Base-by-base conservation (phyloP, 352 stramenopile genomes). In the Chrysophaeum taylorii region DNA sequence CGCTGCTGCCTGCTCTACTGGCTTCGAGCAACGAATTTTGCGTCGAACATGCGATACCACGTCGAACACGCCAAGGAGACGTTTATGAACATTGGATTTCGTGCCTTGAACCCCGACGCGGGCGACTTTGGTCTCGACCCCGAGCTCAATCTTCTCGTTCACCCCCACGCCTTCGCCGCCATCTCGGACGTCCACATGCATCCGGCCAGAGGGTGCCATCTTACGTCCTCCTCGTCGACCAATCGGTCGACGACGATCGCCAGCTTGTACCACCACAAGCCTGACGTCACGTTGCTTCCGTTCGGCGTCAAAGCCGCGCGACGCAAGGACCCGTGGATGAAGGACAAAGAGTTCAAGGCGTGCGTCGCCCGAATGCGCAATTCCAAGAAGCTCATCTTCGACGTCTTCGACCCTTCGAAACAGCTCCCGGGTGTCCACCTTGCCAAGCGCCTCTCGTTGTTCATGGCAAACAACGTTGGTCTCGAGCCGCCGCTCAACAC, bases 131-230 rank as follows among this genome's bases (percentile, higher is more conserved):
- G 57, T 23, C 14, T 45, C 57, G 57, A 42, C 33, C 57, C 57
- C 12, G 9, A 29, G 2, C 31, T 33, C 12, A 66, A 66, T n/a
- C 33, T 66, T 2, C 35, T 66, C 33, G 57, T 35, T 5, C 57
- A 66, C 57, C 57, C 57, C 5, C 57, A 66, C 57, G 36, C 36
- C 33, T 66, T 48, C 57, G 53, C 53, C 29, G 53, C 35, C 1
- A 31, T 66, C 36, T 27, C 31, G 1, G 57, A 66, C 57, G 57
- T 66, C 57, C 57, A 66, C 36, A n/a, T 66, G 14, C 57, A 66
- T 36, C 57, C 57, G 57, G 1, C 0, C 33, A 66, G 29, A 25
- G 57, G 57, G 16, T 66, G 57, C 36, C 27, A 57, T n/a, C n/a
- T n/a, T n/a, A n/a, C n/a, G n/a, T n/a, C n/a, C n/a, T n/a, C n/a